Conservation (phyloP, 345 rosid genomes). For the Populus deltoides region DNA sequence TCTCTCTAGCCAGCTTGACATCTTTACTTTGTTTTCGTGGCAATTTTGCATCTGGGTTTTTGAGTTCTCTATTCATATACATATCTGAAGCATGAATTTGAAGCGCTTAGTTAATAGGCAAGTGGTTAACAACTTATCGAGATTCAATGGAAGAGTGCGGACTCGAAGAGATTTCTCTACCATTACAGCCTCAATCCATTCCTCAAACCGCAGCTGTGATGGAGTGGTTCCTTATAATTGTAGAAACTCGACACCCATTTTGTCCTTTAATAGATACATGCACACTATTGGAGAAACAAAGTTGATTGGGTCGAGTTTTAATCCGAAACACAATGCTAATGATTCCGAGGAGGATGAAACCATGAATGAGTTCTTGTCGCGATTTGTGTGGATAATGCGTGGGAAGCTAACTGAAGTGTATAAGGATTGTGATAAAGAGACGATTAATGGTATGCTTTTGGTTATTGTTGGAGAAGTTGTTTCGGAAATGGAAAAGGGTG, state of each 20-base stretch:
- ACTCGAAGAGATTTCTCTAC: conserved; percentile 15
- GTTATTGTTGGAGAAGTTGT: conserved; percentile 67
- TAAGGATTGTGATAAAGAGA: conserved; percentile 55
- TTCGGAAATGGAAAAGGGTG: conserved; percentile 65
- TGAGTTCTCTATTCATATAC: not conserved
- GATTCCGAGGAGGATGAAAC: conserved; percentile 49
- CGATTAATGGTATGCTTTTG: conserved; percentile 70
- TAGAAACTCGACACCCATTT: not conserved
- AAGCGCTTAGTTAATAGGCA: conserved; percentile 16
- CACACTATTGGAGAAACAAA: not conserved
- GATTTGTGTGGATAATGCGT: conserved; percentile 80
- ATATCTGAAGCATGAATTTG: conserved; percentile 11
- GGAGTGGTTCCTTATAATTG: not conserved
- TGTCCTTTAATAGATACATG: conserved; percentile 6
- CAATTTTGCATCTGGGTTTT: not conserved
- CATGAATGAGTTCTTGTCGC: conserved; percentile 71
- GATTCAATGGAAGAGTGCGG: conserved; percentile 6
- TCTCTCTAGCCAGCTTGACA: not conserved
- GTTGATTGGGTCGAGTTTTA: not conserved
- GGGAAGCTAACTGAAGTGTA: conserved; percentile 59
- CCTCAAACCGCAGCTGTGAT: not conserved
- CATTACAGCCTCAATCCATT: not conserved
- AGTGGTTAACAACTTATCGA: conserved; percentile 2
- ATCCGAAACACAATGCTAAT: conserved; percentile 17
- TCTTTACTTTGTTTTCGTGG: not conserved